A percentile compares a stretch with the other conserved stretches of the same genome.
Conservation (phyloP, 225 moss, liverwort and hornwort genomes). For the Pseudisothecium myosuroides region DNA sequence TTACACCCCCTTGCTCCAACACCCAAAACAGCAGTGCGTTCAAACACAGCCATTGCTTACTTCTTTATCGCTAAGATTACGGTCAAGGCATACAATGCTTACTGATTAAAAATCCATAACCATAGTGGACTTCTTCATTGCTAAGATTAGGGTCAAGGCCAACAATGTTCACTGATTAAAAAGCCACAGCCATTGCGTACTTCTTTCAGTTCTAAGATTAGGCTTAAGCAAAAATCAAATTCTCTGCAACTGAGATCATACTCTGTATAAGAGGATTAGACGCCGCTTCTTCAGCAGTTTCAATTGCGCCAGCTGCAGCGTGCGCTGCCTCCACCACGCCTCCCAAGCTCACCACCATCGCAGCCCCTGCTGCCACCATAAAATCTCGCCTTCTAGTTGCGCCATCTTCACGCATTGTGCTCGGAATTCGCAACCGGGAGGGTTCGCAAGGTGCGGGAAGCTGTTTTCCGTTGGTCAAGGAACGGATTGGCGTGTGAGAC, state of each 20-base stretch:
- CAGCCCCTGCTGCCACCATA: conserved; percentile 18
- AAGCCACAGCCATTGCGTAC: not conserved
- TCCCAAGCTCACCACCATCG: conserved; percentile 14
- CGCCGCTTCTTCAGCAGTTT: conserved; percentile 37
- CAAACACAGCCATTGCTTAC: not conserved
- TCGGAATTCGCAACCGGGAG: not conserved
- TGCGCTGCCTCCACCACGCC: conserved; percentile 3
- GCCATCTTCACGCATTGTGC: not conserved
- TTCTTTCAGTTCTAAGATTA: not conserved
- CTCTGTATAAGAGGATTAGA: conserved; percentile 39
- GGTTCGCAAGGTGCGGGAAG: not conserved
- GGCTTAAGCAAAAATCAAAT: not conserved
- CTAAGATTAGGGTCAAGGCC: not conserved
- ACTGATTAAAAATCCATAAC: not conserved
- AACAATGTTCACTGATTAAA: not conserved
- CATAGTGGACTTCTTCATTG: not conserved
- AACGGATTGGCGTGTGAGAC: not conserved
- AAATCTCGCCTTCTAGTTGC: conserved; percentile 3
- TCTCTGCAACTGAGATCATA: not conserved
- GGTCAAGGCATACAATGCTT: not conserved
- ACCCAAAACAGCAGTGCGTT: not conserved
- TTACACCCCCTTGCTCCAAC: not conserved
- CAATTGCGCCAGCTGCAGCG: conserved; percentile 22
- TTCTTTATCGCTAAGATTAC: not conserved
- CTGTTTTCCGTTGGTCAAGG: not conserved